A percentile compares a stretch with the other conserved stretches of the same genome.
phyloP scores from a whole-genome alignment of 2,329 filamentous ascomycete genomes.

The Xylariaceae sp. region DNA sequence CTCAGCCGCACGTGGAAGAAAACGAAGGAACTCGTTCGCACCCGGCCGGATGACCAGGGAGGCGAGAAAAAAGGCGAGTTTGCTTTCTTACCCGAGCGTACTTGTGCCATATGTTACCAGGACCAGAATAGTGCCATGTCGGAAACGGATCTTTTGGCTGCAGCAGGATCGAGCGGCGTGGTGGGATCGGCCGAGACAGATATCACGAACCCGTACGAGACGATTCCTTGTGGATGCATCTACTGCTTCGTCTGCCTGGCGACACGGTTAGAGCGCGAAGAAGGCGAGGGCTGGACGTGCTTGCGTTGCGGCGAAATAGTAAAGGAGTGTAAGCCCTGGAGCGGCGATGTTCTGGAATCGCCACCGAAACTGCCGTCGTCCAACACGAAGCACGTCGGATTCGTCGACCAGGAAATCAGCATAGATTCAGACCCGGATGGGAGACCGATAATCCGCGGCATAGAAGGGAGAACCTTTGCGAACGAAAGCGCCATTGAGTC shows the following conservation, averaged over 20 bases:
- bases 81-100: conserved; percentile 82
- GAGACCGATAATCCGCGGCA: conserved; percentile 8
- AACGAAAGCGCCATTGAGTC: conserved; percentile 23
- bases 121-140: conserved; percentile 76
- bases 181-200: conserved; percentile 86
- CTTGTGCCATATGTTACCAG: conserved; percentile 94
- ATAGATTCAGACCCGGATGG: conserved; percentile 24
- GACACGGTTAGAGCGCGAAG: conserved; percentile 81
- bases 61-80: conserved; percentile 64
- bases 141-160: conserved; percentile 71
- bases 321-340: conserved; percentile 85
- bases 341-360: conserved; percentile 73
- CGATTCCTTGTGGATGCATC: conserved; percentile 80
- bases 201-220: conserved; percentile 93
- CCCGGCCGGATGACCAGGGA: conserved; percentile 44
- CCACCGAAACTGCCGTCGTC: conserved; percentile 36
- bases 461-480: conserved; percentile 6
- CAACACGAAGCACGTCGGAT: conserved; percentile 55
- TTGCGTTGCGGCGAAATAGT: conserved; percentile 79
- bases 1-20: conserved; percentile 81
- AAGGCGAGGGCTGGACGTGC: conserved; percentile 91
- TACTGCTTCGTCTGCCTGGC: conserved; percentile 98
- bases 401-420: conserved; percentile 43
- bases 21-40: conserved; percentile 59
- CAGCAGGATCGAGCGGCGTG: conserved; percentile 67